Evolutionary conservation across 2,329 filamentous ascomycete genomes (phyloP), one percentile per base, ranked within the genome.

Genomic region (Hymenoscyphus fraxineus): DNA sequence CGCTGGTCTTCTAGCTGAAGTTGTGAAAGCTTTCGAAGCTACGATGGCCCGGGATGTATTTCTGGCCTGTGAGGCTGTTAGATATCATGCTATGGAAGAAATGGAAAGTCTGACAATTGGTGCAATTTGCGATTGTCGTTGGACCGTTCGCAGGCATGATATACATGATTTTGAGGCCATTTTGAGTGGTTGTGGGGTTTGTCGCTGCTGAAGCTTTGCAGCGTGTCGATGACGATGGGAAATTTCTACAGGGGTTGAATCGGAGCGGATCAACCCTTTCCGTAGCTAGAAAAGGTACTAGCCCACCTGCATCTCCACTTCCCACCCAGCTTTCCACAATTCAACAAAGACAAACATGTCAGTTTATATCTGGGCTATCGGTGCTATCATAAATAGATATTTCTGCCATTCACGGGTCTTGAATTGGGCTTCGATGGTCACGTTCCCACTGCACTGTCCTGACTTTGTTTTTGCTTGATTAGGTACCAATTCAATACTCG

Each of bases 131-230:
- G 65, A 64, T 61, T 73, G 70, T 56, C 64, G 64, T 31, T 67
- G 69, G 2, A 75, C 19, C 7, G 67, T 65, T 58, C 73, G 68
- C 47, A 75, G 68, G 66, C 74, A 76, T 62, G 68, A 59, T 39
- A 59, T 63, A 62, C 74, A 76, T 15, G 67, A 59, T 64, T 70
- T 73, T 5, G 70, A 72, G 41, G 68, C 65, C 72, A 72, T 72
- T 59, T 35, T 32, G 19, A 32, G 15, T 39, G 9, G 47, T 12
- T 22, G 54, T 35, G 32, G 27, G 54, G 27, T 1, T 71, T 86
- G 0, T 19, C 19, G 78, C 80, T 1, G 76, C 87, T 58, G 81
- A 92, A 3, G 80, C 84, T 56, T 73, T 88, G 78, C 76, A 16
- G 60, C 64, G 44, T 51, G 44, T 22, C 44, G 47, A 57, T 62